Base-by-base conservation (phyloP, 331 rosid genomes). In the Pyracantha coccinea region DNA sequence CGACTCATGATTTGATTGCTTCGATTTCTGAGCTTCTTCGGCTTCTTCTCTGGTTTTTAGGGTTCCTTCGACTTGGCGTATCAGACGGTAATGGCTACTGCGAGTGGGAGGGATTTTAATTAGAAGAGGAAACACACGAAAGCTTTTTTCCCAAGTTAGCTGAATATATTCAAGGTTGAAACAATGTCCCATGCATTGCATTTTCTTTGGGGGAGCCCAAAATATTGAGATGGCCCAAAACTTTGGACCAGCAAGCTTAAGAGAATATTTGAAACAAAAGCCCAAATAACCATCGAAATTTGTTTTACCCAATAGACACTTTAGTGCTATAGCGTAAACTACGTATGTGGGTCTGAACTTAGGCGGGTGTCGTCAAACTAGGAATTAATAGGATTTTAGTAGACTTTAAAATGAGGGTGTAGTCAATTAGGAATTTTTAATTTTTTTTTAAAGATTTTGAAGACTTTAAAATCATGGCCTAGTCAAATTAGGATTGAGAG, bases 1-100 rank as follows among this genome's bases (percentile, higher is more conserved):
- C 97, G 89, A 86, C 97, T 95, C 99, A 95, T 93, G 73, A 6
- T 54, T 50, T 16, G 13, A 62, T 19, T 13, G 75, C 81, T 81
- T 69, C 24, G 20, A 63, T 63, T 69, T n/a, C 45, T 16, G 55
- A 20, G 41, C 83, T 75, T 28, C 70, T 20, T n/a, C n/a, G n/a
- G 27, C 25, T 71, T 52, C 54, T 79, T 70, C 65, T 78, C 12
- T 27, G 59, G 81, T 78, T 69, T 58, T 41, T 13, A 45, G 53
- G 53, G 12, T 29, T 31, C 7, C 20, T 17, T 3, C 16, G 1
- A 4, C 5, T 64, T 9, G 17, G 35, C 13, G 73, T 23, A 16
- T 33, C 28, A 21, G 63, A 65, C 74, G 65, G 2, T 0, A 57
- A 38, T 3, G 65, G 32, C 77, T 6, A 53, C 66, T 13, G 55